Percentiles rank a stretch among this genome's conserved stretches.
Conservation (phyloP, 2,329 filamentous ascomycete species). For the Talaromyces sp. region DNA sequence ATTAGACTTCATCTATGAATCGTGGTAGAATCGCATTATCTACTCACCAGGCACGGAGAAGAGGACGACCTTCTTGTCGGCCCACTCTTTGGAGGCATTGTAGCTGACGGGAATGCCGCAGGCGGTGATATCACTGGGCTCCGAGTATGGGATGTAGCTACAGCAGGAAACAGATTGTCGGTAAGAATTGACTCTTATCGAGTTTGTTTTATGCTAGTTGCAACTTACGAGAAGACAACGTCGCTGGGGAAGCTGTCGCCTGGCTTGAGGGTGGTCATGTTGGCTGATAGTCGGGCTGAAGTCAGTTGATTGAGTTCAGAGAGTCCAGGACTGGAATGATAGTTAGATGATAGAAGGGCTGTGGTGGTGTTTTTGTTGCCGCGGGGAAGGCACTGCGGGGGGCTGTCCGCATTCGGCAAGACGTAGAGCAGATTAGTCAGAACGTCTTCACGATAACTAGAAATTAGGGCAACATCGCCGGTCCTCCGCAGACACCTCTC, state of each 20-base stretch:
- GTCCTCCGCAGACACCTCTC: not conserved
- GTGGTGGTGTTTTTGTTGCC: not conserved
- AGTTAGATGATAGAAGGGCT: not conserved
- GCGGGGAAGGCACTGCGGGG: conserved; percentile 5
- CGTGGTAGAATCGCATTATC: not conserved
- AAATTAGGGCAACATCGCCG: not conserved
- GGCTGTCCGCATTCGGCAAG: not conserved
- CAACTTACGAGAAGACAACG: conserved; percentile 69
- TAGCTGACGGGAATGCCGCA: conserved; percentile 78
- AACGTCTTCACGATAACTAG: not conserved
- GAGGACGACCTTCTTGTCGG: conserved; percentile 69
- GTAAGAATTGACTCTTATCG: not conserved
- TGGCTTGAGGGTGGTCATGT: conserved; percentile 68
- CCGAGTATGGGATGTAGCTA: conserved; percentile 76
- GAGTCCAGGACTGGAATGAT: not conserved
- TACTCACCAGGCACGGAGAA: conserved; percentile 63
- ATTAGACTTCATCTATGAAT: not conserved
- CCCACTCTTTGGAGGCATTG: conserved; percentile 75
- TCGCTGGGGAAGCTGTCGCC: conserved; percentile 81
- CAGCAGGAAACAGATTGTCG: not conserved
- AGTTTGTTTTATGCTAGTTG: not conserved
- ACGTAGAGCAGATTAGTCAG: conserved; percentile 1
- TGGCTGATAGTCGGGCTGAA: conserved; percentile 22
- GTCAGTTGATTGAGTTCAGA: not conserved
- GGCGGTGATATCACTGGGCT: conserved; percentile 66